Conservation (phyloP, 2,329 filamentous ascomycete species). For the Cylindrodendrum hubeiense region DNA sequence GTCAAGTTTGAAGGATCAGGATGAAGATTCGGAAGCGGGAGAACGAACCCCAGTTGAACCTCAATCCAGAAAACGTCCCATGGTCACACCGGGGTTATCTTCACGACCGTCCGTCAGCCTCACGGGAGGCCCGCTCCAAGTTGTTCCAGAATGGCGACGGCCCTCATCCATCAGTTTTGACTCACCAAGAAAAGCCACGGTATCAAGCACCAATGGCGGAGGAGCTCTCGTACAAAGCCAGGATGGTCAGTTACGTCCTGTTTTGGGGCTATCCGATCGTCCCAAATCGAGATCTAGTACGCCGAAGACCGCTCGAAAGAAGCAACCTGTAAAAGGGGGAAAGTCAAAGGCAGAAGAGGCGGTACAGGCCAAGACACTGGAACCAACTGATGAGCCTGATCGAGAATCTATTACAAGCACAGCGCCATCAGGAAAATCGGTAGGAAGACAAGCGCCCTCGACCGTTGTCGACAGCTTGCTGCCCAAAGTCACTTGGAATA, state of each 20-base stretch:
- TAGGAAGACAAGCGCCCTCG: constrained; percentile 20
- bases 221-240: constrained; percentile 39
- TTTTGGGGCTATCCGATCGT: constrained; percentile 31
- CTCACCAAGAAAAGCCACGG: constrained; percentile 21
- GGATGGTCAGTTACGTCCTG: constrained; percentile 36
- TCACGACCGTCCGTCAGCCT: constrained; percentile 40
- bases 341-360: not conserved
- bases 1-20: constrained; percentile 4
- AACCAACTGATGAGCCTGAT: not conserved
- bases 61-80: constrained; percentile 27
- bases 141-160: constrained; percentile 40
- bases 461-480: constrained; percentile 29
- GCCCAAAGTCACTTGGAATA: constrained; percentile 29
- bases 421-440: constrained; percentile 8
- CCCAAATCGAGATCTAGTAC: constrained; percentile 22
- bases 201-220: constrained; percentile 29
- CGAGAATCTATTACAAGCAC: constrained; percentile 4
- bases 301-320: constrained; percentile 29
- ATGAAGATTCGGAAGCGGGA: not conserved
- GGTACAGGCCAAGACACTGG: constrained; percentile 4
- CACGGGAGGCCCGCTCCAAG: constrained; percentile 32
- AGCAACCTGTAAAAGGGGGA: constrained; percentile 14
- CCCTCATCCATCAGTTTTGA: constrained; percentile 37
- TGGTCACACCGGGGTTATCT: constrained; percentile 31
- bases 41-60: constrained; percentile 18